These are phyloP conservation scores for Geotrichum reessii DNA, from an alignment of 1,139 yeast genomes.

Conservation along the genomic window DNA sequence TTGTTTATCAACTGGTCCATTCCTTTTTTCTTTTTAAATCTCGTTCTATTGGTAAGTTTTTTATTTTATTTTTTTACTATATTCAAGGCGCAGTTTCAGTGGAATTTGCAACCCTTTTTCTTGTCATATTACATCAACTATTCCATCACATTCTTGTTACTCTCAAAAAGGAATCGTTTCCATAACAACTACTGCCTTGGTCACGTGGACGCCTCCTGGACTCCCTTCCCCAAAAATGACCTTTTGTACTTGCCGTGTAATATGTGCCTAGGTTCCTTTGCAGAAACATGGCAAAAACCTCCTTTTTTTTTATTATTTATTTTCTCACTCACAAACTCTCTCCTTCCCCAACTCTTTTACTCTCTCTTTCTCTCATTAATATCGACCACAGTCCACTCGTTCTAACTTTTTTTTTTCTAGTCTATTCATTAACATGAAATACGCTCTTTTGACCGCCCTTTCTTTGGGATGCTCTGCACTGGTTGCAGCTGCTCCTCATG, in stretches of 20 bases:
- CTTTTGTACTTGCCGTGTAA: not conserved
- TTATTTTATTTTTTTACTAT: not conserved
- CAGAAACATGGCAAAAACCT: not conserved
- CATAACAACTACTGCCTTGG: not conserved
- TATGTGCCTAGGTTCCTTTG: not conserved
- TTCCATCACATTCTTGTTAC: not conserved
- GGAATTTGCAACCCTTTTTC: not conserved
- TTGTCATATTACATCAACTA: not conserved
- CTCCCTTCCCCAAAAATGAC: not conserved
- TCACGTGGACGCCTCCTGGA: not conserved
- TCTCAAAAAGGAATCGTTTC: not conserved
- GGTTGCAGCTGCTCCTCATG: slow-evolving; percentile 18
- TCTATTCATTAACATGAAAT: slow-evolving; percentile 7
- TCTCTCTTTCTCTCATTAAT: too few relatives aligned
- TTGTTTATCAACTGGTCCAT: not conserved
- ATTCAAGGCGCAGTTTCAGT: not conserved
- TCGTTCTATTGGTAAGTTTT: not conserved
- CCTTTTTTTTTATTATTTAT: not conserved
- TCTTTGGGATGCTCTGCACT: slow-evolving; percentile 16
- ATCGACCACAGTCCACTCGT: not conserved
- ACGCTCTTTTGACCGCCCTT: slow-evolving; percentile 13
- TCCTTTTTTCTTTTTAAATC: not conserved
- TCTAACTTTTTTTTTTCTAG: not conserved
- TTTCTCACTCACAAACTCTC: not conserved
- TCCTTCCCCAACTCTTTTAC: not conserved